phyloP scores from a whole-genome alignment of 2,329 filamentous ascomycete species.

The Cladosporium sp. region DNA sequence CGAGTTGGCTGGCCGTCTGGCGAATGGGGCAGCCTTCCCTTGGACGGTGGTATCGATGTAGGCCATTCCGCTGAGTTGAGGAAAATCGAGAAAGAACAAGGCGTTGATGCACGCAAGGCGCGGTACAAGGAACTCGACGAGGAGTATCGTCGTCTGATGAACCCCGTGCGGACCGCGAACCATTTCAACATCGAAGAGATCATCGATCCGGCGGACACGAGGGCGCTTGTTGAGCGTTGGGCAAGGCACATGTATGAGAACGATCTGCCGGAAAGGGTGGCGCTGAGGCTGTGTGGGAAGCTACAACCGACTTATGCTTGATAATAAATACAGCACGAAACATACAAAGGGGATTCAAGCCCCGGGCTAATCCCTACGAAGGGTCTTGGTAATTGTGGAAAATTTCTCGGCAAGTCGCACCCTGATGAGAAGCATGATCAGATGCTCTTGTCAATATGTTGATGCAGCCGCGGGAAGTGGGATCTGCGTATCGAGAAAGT shows the following conservation, averaged over 20 bases:
- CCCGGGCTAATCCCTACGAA: no score
- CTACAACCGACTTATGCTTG: slow-evolving; percentile 25
- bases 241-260: slow-evolving; percentile 55
- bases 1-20: slow-evolving; percentile 65
- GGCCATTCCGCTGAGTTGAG: slow-evolving; percentile 61
- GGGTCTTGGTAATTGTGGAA: no score
- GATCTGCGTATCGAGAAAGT: no score
- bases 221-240: slow-evolving; percentile 58
- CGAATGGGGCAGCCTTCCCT: slow-evolving; percentile 61
- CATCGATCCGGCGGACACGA: slow-evolving; percentile 61
- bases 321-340: neutral
- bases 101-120: slow-evolving; percentile 49
- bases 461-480: no score
- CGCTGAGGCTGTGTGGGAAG: slow-evolving; percentile 40
- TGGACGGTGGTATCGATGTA: slow-evolving; percentile 66
- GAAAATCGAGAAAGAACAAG: slow-evolving; percentile 53
- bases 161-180: slow-evolving; percentile 64
- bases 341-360: no score
- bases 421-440: no score
- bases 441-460: no score
- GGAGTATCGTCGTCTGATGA: slow-evolving; percentile 63
- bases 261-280: slow-evolving; percentile 53
- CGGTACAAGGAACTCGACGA: slow-evolving; percentile 59
- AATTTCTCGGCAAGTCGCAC: no score
- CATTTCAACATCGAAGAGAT: slow-evolving; percentile 65